Conservation (phyloP, 2,329 filamentous ascomycete genomes). For the Venturia carpophila region DNA sequence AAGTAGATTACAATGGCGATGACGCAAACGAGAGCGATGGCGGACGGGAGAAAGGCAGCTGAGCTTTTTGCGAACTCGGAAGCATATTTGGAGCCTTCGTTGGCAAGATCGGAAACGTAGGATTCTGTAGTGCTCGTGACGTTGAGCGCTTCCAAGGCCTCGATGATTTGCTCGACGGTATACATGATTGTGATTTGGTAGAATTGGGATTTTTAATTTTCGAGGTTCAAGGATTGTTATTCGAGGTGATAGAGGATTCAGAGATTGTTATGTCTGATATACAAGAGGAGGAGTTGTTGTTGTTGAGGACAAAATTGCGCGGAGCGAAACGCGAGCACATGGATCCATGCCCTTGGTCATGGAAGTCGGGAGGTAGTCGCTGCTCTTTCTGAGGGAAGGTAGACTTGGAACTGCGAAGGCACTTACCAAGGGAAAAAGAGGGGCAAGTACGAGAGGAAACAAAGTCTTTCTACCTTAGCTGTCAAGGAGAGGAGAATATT, state of each 20-base stretch:
- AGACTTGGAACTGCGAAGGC: too few species aligned
- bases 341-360: not conserved
- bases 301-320: not conserved
- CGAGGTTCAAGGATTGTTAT: not conserved
- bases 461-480: not conserved
- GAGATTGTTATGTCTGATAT: not conserved
- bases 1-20: not conserved
- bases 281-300: not conserved
- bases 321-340: not conserved
- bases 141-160: constrained; percentile 3
- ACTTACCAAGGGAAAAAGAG: too few species aligned
- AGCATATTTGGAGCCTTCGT: not conserved
- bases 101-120: not conserved
- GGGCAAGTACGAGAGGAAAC: not conserved
- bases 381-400: too few species aligned
- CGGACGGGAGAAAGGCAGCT: not conserved
- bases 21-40: not conserved
- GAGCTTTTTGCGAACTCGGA: not conserved
- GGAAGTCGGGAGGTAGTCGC: too few species aligned
- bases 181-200: not conserved
- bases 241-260: not conserved
- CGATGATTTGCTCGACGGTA: constrained; percentile 3
- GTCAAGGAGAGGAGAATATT: not conserved
- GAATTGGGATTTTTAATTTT: not conserved
- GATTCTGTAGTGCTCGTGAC: not conserved